Base-by-base conservation (phyloP, 768 basidiomycete species). In the Amanita pallidorosea region DNA sequence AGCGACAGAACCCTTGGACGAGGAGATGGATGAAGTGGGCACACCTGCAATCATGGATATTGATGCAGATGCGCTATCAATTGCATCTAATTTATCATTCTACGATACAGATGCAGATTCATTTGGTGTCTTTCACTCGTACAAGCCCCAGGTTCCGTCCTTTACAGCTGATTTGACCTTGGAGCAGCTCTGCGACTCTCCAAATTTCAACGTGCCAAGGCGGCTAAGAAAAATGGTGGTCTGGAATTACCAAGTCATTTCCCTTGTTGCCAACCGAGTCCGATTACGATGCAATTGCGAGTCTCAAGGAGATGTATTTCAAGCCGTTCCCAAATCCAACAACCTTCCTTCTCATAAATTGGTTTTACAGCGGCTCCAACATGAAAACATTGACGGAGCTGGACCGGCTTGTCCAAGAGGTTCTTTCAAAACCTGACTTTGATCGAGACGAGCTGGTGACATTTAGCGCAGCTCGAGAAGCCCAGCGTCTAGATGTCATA, bases 351-450 rank as follows among this genome's bases (percentile, higher is more conserved):
- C 43, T 54, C 42, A 46, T 43, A 9, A 7, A 8, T 11, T 54
- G 49, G 49, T 33, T 41, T 18, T 33, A 58, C 25, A 57, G 37
- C n/a, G 55, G 58, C 23, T 23, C 23, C n/a, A 41, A 49, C n/a
- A 1, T 18, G 7, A 37, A 37, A 18, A 41, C 36, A 5, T 22
- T 41, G 38, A 5, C 2, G 15, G 38, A 37, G 3, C 35, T 49
- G n/a, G 53, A 49, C 48, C 31, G n/a, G n/a, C n/a, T n/a, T n/a
- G n/a, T n/a, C n/a, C n/a, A n/a, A n/a, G n/a, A n/a, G n/a, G n/a
- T n/a, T n/a, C n/a, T n/a, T n/a, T n/a, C n/a, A n/a, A n/a, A n/a
- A n/a, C n/a, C n/a, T n/a, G n/a, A n/a, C n/a, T n/a, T n/a, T n/a
- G n/a, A n/a, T n/a, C n/a, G n/a, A n/a, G n/a, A n/a, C n/a, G n/a